Evolutionary conservation across 2,329 filamentous ascomycete species (phyloP).

Genomic region (Stylonectria norvegica): DNA sequence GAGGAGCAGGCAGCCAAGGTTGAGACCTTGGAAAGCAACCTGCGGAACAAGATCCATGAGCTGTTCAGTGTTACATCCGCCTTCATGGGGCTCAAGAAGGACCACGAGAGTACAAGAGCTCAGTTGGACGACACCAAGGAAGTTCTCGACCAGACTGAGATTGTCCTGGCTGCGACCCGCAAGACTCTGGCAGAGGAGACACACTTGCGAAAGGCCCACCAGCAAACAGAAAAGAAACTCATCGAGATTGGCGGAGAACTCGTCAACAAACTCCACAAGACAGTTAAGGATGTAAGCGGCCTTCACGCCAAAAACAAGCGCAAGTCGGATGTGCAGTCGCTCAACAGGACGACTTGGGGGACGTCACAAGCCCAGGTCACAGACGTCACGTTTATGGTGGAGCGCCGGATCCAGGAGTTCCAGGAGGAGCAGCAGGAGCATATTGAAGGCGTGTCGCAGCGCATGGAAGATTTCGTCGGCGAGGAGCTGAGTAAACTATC

Average conservation of each 20-base stretch:
- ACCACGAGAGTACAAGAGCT: conserved; percentile 73
- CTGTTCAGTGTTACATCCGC: conserved; percentile 80
- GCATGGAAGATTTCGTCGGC: conserved; percentile 74
- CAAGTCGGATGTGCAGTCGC: conserved; percentile 75
- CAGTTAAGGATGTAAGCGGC: conserved; percentile 75
- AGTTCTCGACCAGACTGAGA: conserved; percentile 82
- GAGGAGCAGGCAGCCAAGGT: conserved; percentile 93
- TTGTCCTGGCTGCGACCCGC: conserved; percentile 73
- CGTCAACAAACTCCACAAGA: conserved; percentile 71
- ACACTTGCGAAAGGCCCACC: conserved; percentile 74
- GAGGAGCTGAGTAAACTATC: conserved; percentile 71
- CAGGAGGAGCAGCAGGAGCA: conserved; percentile 68
- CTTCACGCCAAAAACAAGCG: conserved; percentile 83
- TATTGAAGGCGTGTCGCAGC: conserved; percentile 62
- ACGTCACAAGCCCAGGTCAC: conserved; percentile 72
- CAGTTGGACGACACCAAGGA: conserved; percentile 76
- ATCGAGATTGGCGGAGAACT: conserved; percentile 70
- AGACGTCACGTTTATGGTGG: conserved; percentile 73
- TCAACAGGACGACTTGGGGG: conserved; percentile 78
- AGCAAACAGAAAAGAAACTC: conserved; percentile 78
- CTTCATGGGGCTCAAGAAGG: conserved; percentile 85
- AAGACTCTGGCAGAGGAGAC: conserved; percentile 77
- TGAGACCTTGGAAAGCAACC: conserved; percentile 83
- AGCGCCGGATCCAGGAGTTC: conserved; percentile 70
- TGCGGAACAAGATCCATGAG: conserved; percentile 92